A percentile compares a stretch with the other conserved stretches of the same genome.
Evolutionary conservation across 2,329 filamentous ascomycete species (phyloP).

Genomic region (Botryotinia narcissicola): DNA sequence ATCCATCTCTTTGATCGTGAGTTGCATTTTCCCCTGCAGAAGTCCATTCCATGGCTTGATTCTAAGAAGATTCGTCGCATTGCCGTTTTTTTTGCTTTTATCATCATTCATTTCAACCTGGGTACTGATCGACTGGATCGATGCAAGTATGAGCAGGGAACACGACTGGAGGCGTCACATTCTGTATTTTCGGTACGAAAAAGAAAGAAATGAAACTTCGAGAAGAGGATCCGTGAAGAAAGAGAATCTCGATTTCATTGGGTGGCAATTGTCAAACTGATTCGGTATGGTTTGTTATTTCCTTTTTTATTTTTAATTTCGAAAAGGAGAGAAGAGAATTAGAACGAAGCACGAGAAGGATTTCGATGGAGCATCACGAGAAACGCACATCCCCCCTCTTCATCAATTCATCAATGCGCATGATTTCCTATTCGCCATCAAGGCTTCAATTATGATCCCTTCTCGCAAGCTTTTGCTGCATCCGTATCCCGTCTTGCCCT

Average conservation of each 20-base stretch:
- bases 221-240: constrained; percentile 9
- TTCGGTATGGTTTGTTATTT: neutral
- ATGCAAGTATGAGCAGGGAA: constrained; percentile 10
- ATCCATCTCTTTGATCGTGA: neutral
- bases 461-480: neutral
- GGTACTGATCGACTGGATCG: neutral
- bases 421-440: neutral
- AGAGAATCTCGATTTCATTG: neutral
- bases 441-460: neutral
- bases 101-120: neutral
- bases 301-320: neutral
- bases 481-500: neutral
- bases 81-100: constrained; percentile 1
- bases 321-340: neutral
- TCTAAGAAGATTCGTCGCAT: neutral
- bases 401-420: neutral
- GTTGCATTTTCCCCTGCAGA: constrained; percentile 11
- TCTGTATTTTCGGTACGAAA: constrained; percentile 9
- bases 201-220: constrained; percentile 8
- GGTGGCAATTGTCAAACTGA: neutral
- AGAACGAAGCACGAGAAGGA: neutral
- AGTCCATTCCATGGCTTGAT: constrained; percentile 4
- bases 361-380: neutral
- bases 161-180: neutral
- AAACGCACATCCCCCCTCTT: neutral